A percentile compares a stretch with the other conserved stretches of the same genome.
These are phyloP conservation scores for Hericium rajendrae DNA, from an alignment of 768 basidiomycete genomes.

Conservation along the genomic window DNA sequence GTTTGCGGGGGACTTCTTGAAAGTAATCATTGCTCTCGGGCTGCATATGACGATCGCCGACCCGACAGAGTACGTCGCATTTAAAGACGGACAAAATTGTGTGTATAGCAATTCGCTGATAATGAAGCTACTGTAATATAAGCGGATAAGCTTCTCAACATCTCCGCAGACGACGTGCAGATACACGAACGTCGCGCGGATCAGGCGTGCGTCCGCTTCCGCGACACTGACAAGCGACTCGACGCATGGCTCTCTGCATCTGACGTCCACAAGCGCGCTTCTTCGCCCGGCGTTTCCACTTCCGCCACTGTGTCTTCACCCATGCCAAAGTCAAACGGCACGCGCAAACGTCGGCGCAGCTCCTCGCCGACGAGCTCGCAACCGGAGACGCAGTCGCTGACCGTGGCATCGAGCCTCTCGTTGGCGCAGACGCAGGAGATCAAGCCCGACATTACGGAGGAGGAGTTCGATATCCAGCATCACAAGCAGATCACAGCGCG, in stretches of 20 bases:
- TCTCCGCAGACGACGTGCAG: conserved; percentile 33
- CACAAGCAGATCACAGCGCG: conserved; percentile 59
- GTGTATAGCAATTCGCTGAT: too few relatives aligned
- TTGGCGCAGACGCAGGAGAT: conserved; percentile 9
- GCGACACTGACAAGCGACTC: conserved; percentile 58
- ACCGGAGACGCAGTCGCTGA: neutral
- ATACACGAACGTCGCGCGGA: conserved; percentile 42
- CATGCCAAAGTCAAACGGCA: conserved; percentile 14
- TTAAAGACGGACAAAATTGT: too few relatives aligned
- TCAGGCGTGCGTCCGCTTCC: conserved; percentile 64
- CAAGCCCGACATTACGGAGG: conserved; percentile 40
- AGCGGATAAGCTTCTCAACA: neutral
- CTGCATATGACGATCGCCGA: too few relatives aligned
- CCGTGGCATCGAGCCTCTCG: conserved; percentile 8
- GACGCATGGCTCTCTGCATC: conserved; percentile 63
- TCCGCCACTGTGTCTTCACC: conserved; percentile 15
- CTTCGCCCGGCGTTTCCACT: conserved; percentile 17
- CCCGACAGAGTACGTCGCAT: too few relatives aligned
- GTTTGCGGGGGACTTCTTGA: too few relatives aligned
- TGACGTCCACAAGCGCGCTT: conserved; percentile 21
- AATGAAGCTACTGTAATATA: too few relatives aligned
- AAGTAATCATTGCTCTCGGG: too few relatives aligned
- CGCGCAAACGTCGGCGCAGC: conserved; percentile 17
- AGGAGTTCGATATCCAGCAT: conserved; percentile 60
- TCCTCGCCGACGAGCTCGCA: conserved; percentile 4